Evolutionary conservation across 345 rosid species (phyloP).

Genomic region (Moricandia arvensis): DNA sequence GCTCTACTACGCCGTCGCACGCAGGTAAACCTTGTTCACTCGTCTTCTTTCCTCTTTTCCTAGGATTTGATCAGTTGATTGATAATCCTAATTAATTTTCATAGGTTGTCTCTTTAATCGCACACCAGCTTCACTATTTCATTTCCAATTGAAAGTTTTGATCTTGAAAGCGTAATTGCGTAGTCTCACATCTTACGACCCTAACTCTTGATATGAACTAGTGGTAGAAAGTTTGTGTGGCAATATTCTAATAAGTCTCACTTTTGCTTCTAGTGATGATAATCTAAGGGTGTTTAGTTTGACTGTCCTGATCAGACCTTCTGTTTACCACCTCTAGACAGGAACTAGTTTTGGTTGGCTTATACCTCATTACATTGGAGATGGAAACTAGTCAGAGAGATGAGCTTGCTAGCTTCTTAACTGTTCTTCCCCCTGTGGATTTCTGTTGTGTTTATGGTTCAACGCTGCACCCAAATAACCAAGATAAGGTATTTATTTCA

Average conservation of each 20-base stretch:
- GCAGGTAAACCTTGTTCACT: background rate
- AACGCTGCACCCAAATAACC: conserved; percentile 68
- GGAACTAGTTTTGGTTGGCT: background rate
- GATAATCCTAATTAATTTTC: too few relatives aligned
- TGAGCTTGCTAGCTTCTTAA: conserved; percentile 56
- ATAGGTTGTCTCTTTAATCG: background rate
- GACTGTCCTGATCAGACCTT: background rate
- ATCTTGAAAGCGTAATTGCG: background rate
- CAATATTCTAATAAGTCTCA: too few relatives aligned
- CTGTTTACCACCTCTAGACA: background rate
- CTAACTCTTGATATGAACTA: too few relatives aligned
- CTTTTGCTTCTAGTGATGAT: too few relatives aligned
- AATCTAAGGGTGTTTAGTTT: background rate
- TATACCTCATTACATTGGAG: background rate
- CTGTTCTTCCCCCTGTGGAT: conserved; percentile 63
- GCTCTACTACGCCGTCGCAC: background rate
- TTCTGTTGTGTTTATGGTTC: conserved; percentile 94
- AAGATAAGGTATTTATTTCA: conserved; percentile 52
- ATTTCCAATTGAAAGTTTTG: background rate
- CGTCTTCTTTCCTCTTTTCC: background rate
- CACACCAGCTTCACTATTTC: background rate
- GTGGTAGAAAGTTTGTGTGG: too few relatives aligned
- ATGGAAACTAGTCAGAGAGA: conserved; percentile 46
- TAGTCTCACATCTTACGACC: background rate
- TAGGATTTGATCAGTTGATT: too few relatives aligned